Percentiles rank a stretch among this genome's conserved stretches.
phyloP scores from a whole-genome alignment of 1,139 yeast species.

The Waltiozyma sp. region DNA sequence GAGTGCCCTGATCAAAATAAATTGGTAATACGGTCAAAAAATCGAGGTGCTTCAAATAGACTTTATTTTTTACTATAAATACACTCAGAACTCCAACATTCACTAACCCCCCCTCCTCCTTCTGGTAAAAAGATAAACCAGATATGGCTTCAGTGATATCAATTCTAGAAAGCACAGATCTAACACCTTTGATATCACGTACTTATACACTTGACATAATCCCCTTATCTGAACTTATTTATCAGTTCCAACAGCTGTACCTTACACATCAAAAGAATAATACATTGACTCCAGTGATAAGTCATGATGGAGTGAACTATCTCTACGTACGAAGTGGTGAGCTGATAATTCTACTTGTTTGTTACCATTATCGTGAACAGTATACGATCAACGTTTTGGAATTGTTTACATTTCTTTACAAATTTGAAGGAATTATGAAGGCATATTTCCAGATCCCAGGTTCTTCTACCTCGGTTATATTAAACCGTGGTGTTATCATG shows the following conservation, averaged over 20 bases:
- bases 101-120: no score
- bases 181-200: slow-evolving; percentile 11
- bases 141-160: slow-evolving; percentile 15
- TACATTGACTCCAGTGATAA: slow-evolving; percentile 31
- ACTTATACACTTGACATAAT: slow-evolving; percentile 10
- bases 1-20: no score
- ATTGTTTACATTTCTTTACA: slow-evolving; percentile 45
- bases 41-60: no score
- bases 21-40: no score
- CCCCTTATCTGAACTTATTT: slow-evolving; percentile 9
- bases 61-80: no score
- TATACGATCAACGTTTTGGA: slow-evolving; percentile 41
- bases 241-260: slow-evolving; percentile 6
- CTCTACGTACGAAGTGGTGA: slow-evolving; percentile 47
- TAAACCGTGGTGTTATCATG: slow-evolving; percentile 48
- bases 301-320: slow-evolving; percentile 41
- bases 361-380: slow-evolving; percentile 28
- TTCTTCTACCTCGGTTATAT: slow-evolving; percentile 20
- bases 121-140: neutral
- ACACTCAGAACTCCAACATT: no score
- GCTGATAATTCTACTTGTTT: slow-evolving; percentile 36
- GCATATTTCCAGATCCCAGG: slow-evolving; percentile 35
- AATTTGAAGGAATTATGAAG: slow-evolving; percentile 44
- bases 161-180: slow-evolving; percentile 13
- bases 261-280: slow-evolving; percentile 2